Evolutionary conservation across 768 basidiomycete genomes (phyloP), one percentile per base, ranked within the genome.

Genomic region (Fistulinella prunicolor): DNA sequence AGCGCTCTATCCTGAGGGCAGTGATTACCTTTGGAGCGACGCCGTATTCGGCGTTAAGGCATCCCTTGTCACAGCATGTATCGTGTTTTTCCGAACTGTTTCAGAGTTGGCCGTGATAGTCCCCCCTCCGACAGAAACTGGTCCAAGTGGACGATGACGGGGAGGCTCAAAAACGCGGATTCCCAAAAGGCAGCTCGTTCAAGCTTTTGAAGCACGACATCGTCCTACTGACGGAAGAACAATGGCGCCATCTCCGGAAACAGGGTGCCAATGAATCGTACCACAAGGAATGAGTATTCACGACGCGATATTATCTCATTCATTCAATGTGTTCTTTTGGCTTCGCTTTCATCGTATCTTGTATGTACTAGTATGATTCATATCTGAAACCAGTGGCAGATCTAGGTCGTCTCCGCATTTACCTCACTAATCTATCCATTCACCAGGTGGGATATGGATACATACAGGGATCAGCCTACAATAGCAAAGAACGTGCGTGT

Each of bases 1-100:
- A 0, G 81, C 90, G 1, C 63, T 91, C 10, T 94, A 87, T 63
- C 82, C 85, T 12, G 79, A 85, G 46, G 83, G 81, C 5, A 85
- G 89, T 55, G 63, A 71, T 3, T 91, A 78, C 58, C 51, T 92
- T 19, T 66, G 65, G 7, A 88, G 82, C 50, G 90, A 93, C 59
- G 74, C 79, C 9, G 89, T 92, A 3, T 91, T 92, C 65, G 89
- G 91, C 8, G 89, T 87, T 20, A 89, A 89, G 66, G 76, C 78
- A 40, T 88, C 85, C 6, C 72, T 94, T 22, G 76, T 90, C 19
- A 79, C 89, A 54, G 89, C 89, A 66, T 42, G 81, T 73, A 8
- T n/a, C 7, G 12, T 13, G 7, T 29, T 44, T 28, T 38, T 22
- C 17, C 4, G n/a, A 8, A 17, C 24, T 1, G 34, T 6, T 20